Evolutionary conservation across 768 basidiomycete genomes (phyloP).

Genomic region (Dacryopinax primogenitus): DNA sequence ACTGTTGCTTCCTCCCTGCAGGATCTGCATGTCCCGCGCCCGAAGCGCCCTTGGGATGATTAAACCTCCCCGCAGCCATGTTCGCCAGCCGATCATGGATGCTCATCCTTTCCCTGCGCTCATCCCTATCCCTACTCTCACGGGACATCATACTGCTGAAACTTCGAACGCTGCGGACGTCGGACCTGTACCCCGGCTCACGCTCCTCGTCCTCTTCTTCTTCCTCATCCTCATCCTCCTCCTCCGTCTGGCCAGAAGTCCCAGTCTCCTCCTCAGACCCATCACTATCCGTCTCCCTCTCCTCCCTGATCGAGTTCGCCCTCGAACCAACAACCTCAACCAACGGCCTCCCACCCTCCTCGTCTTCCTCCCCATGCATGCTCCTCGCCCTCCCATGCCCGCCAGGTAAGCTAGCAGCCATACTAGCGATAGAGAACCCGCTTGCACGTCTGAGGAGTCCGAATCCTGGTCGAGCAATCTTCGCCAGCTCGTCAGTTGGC

Average conservation of each 20-base stretch:
- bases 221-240: constrained; percentile 31
- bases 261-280: constrained; percentile 16
- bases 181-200: constrained; percentile 30
- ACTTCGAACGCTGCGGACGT: constrained; percentile 66
- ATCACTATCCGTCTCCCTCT: constrained; percentile 24
- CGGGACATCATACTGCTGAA: constrained; percentile 73
- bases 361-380: constrained; percentile 26
- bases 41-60: constrained; percentile 25
- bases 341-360: constrained; percentile 18
- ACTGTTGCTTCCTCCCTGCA: constrained; percentile 20
- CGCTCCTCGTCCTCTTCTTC: constrained; percentile 29
- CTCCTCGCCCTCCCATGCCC: constrained; percentile 28
- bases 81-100: constrained; percentile 71
- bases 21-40: constrained; percentile 32
- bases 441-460: constrained; percentile 62
- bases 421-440: constrained; percentile 69
- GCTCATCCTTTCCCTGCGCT: constrained; percentile 43
- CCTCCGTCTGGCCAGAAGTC: constrained; percentile 9
- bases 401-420: constrained; percentile 55
- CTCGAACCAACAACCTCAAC: not conserved
- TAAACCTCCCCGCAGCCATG: constrained; percentile 44
- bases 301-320: constrained; percentile 15
- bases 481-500: constrained; percentile 19
- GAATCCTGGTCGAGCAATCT: constrained; percentile 40
- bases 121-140: constrained; percentile 28